Conservation (phyloP, 2,329 filamentous ascomycete species). For the Ascochyta rabiei region DNA sequence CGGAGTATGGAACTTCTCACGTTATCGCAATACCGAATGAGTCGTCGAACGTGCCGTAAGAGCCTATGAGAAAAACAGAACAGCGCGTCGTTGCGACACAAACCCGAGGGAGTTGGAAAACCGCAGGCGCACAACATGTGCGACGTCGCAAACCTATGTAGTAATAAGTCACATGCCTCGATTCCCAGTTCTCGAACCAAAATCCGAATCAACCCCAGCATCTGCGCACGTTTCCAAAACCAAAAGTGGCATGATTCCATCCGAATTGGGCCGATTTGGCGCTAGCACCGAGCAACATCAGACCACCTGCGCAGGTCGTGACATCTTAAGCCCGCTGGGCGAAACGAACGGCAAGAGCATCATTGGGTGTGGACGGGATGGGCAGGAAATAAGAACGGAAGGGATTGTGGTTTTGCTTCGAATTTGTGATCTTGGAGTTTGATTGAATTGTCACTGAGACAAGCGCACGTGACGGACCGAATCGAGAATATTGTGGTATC, state of each 20-base stretch:
- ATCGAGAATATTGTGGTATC: too few relatives aligned
- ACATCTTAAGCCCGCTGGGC: slow-evolving; percentile 3
- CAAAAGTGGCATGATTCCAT: slow-evolving; percentile 32
- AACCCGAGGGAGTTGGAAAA: neutral
- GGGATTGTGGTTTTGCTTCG: neutral
- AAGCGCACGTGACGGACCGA: too few relatives aligned
- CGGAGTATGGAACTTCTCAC: neutral
- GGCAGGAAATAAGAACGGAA: neutral
- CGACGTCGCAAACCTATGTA: neutral
- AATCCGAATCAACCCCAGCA: neutral
- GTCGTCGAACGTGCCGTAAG: too few relatives aligned
- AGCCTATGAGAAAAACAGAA: too few relatives aligned
- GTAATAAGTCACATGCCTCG: slow-evolving; percentile 10
- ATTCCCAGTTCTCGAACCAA: too few relatives aligned
- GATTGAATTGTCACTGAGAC: too few relatives aligned
- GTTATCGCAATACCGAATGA: neutral
- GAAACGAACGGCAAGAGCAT: slow-evolving; percentile 25
- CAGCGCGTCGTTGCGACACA: too few relatives aligned
- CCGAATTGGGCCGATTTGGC: slow-evolving; percentile 23
- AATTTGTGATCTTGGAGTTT: neutral
- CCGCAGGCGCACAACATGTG: neutral
- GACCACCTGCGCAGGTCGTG: slow-evolving; percentile 14
- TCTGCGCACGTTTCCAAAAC: neutral
- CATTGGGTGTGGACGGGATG: neutral
- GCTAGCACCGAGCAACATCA: slow-evolving; percentile 25